A percentile compares a stretch with the other conserved stretches of the same genome.
phyloP scores from a whole-genome alignment of 2,329 filamentous ascomycete genomes.

The Cladophialophora bantiana region DNA sequence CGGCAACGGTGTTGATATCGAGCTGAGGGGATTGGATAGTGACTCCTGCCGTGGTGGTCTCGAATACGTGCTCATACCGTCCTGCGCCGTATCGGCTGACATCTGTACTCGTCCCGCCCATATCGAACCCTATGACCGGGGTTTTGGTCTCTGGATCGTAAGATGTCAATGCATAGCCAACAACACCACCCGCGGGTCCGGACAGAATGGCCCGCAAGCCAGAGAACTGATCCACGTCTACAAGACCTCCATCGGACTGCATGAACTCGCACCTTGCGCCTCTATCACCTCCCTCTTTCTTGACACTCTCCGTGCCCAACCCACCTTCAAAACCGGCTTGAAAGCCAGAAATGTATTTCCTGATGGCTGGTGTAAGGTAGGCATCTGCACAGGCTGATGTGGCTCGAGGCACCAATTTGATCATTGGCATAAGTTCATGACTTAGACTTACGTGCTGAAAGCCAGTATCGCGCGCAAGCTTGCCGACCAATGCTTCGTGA shows the following conservation, averaged over 20 bases:
- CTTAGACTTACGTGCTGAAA: slow-evolving; percentile 83
- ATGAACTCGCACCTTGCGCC: slow-evolving; percentile 92
- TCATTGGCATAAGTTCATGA: slow-evolving; percentile 86
- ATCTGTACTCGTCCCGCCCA: slow-evolving; percentile 93
- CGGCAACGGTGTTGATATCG: slow-evolving; percentile 94
- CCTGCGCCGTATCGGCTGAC: slow-evolving; percentile 86
- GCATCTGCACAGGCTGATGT: slow-evolving; percentile 81
- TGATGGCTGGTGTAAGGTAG: slow-evolving; percentile 79
- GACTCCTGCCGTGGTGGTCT: slow-evolving; percentile 92
- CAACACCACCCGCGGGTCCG: slow-evolving; percentile 90
- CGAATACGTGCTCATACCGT: slow-evolving; percentile 90
- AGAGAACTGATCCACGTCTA: slow-evolving; percentile 70
- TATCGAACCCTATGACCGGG: slow-evolving; percentile 93
- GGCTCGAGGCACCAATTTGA: slow-evolving; percentile 77
- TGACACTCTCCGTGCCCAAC: slow-evolving; percentile 76
- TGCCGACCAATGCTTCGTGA: slow-evolving; percentile 80
- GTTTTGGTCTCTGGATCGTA: slow-evolving; percentile 83
- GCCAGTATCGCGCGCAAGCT: slow-evolving; percentile 78
- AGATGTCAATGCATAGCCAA: slow-evolving; percentile 89
- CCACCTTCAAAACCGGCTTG: slow-evolving; percentile 81
- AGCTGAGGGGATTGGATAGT: slow-evolving; percentile 91
- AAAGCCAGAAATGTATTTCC: slow-evolving; percentile 79
- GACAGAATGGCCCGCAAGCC: slow-evolving; percentile 87
- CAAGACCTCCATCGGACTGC: slow-evolving; percentile 82
- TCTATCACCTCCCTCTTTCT: slow-evolving; percentile 67